Evolutionary conservation across 2,329 filamentous ascomycete species (phyloP).

Genomic region (Xylariales sp.): DNA sequence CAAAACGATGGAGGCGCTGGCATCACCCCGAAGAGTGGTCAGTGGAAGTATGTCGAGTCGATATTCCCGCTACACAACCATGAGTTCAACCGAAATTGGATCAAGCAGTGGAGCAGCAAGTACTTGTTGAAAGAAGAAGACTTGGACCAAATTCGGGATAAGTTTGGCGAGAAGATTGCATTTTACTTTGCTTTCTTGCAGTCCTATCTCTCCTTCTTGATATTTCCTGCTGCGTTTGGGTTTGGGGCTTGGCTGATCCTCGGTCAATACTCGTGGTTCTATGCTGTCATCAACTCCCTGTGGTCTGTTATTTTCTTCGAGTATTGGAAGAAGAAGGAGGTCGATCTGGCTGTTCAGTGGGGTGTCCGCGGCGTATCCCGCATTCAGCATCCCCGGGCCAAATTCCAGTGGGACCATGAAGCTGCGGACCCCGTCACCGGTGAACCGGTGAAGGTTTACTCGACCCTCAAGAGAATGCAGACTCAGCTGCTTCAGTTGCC

Average conservation of each 20-base stretch:
- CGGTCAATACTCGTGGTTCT: conserved; percentile 77
- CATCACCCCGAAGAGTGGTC: conserved; percentile 62
- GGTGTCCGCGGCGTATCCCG: conserved; percentile 78
- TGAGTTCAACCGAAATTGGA: conserved; percentile 68
- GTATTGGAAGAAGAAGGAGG: conserved; percentile 92
- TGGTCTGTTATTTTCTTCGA: conserved; percentile 91
- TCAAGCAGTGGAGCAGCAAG: conserved; percentile 70
- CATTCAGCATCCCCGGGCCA: conserved; percentile 71
- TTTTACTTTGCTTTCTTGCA: conserved; percentile 96
- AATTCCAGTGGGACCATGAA: conserved; percentile 77
- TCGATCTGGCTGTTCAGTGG: conserved; percentile 83
- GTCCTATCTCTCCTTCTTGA: conserved; percentile 80
- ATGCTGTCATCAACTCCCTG: conserved; percentile 72
- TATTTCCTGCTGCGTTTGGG: conserved; percentile 78
- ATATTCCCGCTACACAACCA: conserved; percentile 79
- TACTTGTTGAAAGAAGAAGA: conserved; percentile 62
- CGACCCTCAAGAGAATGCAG: conserved; percentile 67
- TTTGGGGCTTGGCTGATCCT: conserved; percentile 75
- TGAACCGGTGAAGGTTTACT: conserved; percentile 71
- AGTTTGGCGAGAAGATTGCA: conserved; percentile 79
- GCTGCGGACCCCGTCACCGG: conserved; percentile 77
- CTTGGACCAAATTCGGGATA: conserved; percentile 69
- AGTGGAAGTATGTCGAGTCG: conserved; percentile 69
- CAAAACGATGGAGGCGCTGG: conserved; percentile 74
- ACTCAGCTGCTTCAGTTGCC: conserved; percentile 79